Evolutionary conservation across 164 flowering plant species (phyloP).

Genomic region (Tinospora cordifolia): DNA sequence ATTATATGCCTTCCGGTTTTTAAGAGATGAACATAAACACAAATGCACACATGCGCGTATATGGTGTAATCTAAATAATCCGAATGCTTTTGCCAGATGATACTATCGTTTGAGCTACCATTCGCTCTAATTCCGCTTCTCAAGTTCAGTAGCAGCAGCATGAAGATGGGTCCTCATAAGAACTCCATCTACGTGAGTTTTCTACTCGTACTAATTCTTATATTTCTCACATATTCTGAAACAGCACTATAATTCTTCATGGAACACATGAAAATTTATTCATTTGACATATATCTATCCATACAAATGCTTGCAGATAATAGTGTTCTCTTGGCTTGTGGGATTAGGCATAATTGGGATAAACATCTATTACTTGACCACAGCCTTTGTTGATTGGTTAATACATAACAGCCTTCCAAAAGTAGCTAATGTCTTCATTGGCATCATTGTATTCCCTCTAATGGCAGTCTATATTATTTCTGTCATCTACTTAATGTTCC

Average conservation of each 20-base stretch:
- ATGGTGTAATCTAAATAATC: not conserved
- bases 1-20: not conserved
- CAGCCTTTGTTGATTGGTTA: constrained; percentile 62
- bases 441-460: constrained; percentile 69
- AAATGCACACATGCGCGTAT: no score
- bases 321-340: constrained; percentile 63
- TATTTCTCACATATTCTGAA: not conserved
- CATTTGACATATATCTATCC: not conserved
- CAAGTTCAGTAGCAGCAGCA: constrained; percentile 78
- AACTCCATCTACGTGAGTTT: constrained; percentile 67
- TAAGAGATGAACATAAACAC: not conserved
- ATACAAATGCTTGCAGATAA: constrained; percentile 37
- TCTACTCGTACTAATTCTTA: not conserved
- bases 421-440: constrained; percentile 60
- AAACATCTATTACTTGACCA: constrained; percentile 72
- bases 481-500: constrained; percentile 52
- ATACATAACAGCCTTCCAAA: constrained; percentile 52
- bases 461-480: constrained; percentile 60
- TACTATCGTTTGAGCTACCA: constrained; percentile 87
- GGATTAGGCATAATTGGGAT: constrained; percentile 68
- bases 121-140: constrained; percentile 91
- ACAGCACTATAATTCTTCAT: no score
- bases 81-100: constrained; percentile 57
- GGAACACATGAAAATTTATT: not conserved
- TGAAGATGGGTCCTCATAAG: constrained; percentile 95